Evolutionary conservation across 2,329 filamentous ascomycete species (phyloP).

Genomic region (Emericellopsis cladophorae): DNA sequence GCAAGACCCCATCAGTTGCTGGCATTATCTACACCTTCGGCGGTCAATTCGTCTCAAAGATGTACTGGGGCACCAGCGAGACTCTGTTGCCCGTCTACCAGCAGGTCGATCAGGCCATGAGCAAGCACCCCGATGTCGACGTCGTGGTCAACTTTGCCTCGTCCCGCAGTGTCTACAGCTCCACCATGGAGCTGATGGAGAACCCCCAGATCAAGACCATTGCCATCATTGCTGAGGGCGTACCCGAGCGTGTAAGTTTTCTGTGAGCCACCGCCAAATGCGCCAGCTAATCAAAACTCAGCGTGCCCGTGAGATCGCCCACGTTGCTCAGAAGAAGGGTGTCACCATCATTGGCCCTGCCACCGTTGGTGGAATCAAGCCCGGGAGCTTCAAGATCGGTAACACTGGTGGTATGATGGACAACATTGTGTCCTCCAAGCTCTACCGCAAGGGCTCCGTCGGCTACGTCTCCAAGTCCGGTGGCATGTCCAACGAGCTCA

Average conservation of each 20-base stretch:
- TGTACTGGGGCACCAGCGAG: slow-evolving; percentile 99
- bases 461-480: slow-evolving; percentile 99
- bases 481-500: slow-evolving; percentile 99
- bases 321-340: slow-evolving; percentile 95
- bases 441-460: slow-evolving; percentile 97
- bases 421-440: slow-evolving; percentile 99
- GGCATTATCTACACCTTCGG: slow-evolving; percentile 99
- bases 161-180: slow-evolving; percentile 95
- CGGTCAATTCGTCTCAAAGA: slow-evolving; percentile 99
- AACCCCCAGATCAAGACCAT: slow-evolving; percentile 95
- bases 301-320: slow-evolving; percentile 95
- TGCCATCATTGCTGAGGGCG: slow-evolving; percentile 98
- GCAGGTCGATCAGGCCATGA: slow-evolving; percentile 78
- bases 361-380: slow-evolving; percentile 98
- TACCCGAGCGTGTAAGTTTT: slow-evolving; percentile 78
- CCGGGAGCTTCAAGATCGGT: slow-evolving; percentile 98
- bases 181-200: slow-evolving; percentile 97
- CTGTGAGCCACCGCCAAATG: background rate
- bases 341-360: slow-evolving; percentile 98
- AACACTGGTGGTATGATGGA: slow-evolving; percentile 99
- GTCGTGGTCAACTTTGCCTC: slow-evolving; percentile 99
- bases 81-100: slow-evolving; percentile 98
- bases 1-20: slow-evolving; percentile 86
- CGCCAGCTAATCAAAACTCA: slow-evolving; percentile 20
- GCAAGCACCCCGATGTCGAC: slow-evolving; percentile 95